Percentiles rank a stretch among this genome's conserved stretches.
phyloP scores from a whole-genome alignment of 2,329 filamentous ascomycete genomes.

The Lomentospora prolificans region DNA sequence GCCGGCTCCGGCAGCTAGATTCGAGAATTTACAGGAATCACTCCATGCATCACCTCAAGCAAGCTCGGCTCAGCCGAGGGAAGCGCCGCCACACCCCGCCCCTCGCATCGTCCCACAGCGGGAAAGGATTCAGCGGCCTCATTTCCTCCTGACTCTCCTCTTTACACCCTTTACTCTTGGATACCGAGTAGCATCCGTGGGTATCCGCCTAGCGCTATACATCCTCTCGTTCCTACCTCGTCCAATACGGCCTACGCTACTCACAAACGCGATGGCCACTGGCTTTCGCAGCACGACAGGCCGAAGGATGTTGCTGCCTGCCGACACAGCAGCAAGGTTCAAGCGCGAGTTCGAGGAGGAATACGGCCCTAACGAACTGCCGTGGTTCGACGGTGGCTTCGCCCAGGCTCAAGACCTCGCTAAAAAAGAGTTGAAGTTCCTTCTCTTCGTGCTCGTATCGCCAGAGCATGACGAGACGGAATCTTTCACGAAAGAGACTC shows the following conservation, averaged over 20 bases:
- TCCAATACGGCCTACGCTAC: constrained; percentile 42
- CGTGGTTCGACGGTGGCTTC: constrained; percentile 81
- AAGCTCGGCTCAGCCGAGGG: constrained; percentile 14
- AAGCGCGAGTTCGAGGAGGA: constrained; percentile 92
- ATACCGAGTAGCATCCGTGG: constrained; percentile 58
- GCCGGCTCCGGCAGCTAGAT: constrained; percentile 52
- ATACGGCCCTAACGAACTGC: constrained; percentile 62
- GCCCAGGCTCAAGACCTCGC: constrained; percentile 84
- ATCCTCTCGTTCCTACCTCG: constrained; percentile 74
- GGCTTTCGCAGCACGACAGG: constrained; percentile 54
- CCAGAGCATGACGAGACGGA: constrained; percentile 91
- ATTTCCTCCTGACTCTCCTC: constrained; percentile 66
- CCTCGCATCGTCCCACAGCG: constrained; percentile 76
- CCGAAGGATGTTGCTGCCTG: constrained; percentile 67
- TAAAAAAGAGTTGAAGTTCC: constrained; percentile 83
- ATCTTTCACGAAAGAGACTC: constrained; percentile 70
- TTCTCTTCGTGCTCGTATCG: constrained; percentile 79
- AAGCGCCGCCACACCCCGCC: constrained; percentile 50
- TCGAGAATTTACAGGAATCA: constrained; percentile 64
- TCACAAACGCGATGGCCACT: constrained; percentile 41
- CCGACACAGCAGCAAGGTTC: constrained; percentile 81
- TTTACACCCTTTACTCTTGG: constrained; percentile 62
- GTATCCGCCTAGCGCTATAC: constrained; percentile 66
- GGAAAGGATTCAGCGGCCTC: constrained; percentile 57
- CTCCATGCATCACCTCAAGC: constrained; percentile 26